Percentiles rank a stretch among this genome's conserved stretches.
phyloP scores from a whole-genome alignment of 108 stramenopile genomes.

The Pelagomonas calceolata region DNA sequence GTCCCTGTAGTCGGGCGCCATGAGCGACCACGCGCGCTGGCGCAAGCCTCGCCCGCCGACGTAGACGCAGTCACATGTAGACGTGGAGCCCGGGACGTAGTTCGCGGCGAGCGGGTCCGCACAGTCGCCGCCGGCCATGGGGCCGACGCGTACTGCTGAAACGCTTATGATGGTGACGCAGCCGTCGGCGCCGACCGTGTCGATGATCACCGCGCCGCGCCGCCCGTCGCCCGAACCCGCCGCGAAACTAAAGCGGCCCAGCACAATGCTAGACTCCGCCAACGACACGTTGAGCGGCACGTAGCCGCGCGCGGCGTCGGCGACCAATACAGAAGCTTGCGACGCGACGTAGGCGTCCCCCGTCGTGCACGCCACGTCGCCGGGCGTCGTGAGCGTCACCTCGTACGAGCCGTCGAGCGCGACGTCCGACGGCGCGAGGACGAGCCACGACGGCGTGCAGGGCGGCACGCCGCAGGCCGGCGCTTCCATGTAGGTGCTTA shows the following conservation, averaged over 20 bases:
- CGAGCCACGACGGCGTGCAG: background rate
- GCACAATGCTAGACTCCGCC: background rate
- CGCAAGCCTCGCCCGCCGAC: conserved; percentile 2
- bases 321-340: background rate
- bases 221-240: background rate
- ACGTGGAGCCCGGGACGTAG: background rate
- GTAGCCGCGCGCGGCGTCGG: background rate
- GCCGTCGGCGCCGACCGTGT: conserved; percentile 1
- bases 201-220: conserved; percentile 3
- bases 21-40: conserved; percentile 1
- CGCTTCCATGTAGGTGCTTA: background rate
- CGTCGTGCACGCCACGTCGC: background rate
- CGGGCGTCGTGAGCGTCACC: background rate
- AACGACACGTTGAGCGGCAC: background rate
- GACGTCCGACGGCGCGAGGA: background rate
- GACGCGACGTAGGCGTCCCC: background rate
- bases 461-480: background rate
- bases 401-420: background rate
- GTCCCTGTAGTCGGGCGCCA: background rate
- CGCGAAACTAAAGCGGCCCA: background rate
- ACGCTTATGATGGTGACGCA: conserved; percentile 4
- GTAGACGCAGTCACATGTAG: conserved; percentile 1
- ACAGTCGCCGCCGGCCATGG: background rate
- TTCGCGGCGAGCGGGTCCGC: conserved; percentile 7
- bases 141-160: background rate